Evolutionary conservation across 2,329 filamentous ascomycete species (phyloP), one percentile per base, ranked within the genome.

Genomic region (Fusarium vanettenii): DNA sequence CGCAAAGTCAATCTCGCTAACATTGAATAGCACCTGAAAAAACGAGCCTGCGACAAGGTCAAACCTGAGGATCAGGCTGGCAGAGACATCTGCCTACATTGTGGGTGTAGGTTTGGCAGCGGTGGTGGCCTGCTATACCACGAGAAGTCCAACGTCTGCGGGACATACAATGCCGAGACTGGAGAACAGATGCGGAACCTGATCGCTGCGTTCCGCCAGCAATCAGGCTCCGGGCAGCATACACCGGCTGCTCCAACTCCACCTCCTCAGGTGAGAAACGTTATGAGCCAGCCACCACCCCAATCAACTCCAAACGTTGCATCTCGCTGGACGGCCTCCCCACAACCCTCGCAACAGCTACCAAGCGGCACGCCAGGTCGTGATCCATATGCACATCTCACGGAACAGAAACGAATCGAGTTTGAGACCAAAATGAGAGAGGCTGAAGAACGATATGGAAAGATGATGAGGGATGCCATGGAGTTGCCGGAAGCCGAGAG

Each of bases 361-460:
- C 61, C 62, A 52, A 59, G 39, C 33, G 37, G 63, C 2, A 69
- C 77, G 6, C 78, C 76, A 31, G 72, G 75, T 4, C 71, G 79
- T 6, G 83, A 87, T 39, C 85, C 87, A 0, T 89, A 89, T 67
- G 80, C 79, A 1, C 86, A 88, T 62, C 81, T 90, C 6, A 81
- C 80, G 0, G 71, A 80, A 1, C 69, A 81, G 4, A 57, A 79
- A n/a, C 69, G 70, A 18, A 52, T 20, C 7, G 41, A 43, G 3
- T 80, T 84, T 35, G 77, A 83, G 5, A 31, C 39, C 1, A 79
- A 81, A 33, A 81, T 84, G 81, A 73, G 55, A 29, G 27, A 59
- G 5, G 78, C 78, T 1, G 83, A 84, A 41, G 76, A 78, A 3
- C 80, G 78, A 29, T 89, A 86, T 67, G 82, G 81, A 0, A 78